Evolutionary conservation across 129 eudicot species (phyloP), one percentile per base, ranked within the genome.

Genomic region (Flaveria brownii): DNA sequence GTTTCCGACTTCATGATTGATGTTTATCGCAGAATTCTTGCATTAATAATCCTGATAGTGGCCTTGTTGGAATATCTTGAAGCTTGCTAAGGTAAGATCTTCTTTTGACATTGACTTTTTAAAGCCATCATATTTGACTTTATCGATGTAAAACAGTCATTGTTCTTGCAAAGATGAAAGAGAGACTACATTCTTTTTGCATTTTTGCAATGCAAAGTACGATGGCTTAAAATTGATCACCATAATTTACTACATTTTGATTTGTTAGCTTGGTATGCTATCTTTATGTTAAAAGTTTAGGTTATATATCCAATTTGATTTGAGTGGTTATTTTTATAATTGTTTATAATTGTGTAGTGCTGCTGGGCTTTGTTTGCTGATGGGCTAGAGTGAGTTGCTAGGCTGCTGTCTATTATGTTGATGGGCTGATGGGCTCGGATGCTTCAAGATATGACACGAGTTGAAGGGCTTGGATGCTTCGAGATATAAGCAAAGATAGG

Each of bases 31-130:
- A 42, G 74, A 73, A 12, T 23, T 64, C 14, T 42, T 80, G 68
- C 57, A 64, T 54, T 18, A 15, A 73, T 65, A 71, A 78, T 78
- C 67, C 28, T 64, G 74, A 64, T 66, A 42, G 33, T 49, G 50
- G 59, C 60, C 22, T 80, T 80, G 15, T 79, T 72, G 75, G 68
- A 66, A 54, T 47, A 73, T 80, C 75, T 80, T 50, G 70, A 61
- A 73, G 84, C 75, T 80, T 56, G 79, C 70, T 51, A 55, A 80
- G 83, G 83, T 73, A 73, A 42, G 52, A 9, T 41, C n/a, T 30
- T 71, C 20, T 46, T 14, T 15, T 49, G 18, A 18, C 55, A 49
- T 49, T 49, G 30, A 57, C 30, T 22, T 57, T 20, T 20, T 9
- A 20, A 22, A 22, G 23, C 33, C 23, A 9, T 57, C 0, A 57